Conservation (phyloP, 2,329 filamentous ascomycete species). For the Xylaria sp. region DNA sequence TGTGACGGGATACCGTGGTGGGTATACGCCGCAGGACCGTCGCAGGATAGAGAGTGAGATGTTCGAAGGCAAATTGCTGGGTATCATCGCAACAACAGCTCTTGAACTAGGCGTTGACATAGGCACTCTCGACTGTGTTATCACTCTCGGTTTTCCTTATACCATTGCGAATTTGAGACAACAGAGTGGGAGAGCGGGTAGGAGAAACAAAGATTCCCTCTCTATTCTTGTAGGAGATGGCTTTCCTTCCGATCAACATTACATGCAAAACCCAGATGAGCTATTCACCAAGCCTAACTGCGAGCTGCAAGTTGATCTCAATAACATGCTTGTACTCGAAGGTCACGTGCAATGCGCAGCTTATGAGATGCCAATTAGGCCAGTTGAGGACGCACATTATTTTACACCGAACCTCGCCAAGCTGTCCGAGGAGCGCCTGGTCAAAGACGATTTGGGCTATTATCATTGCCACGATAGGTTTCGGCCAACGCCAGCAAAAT, state of each 20-base stretch:
- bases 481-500: constrained; percentile 82
- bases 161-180: constrained; percentile 95
- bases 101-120: constrained; percentile 96
- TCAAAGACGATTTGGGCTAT: constrained; percentile 80
- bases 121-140: constrained; percentile 89
- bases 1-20: constrained; percentile 95
- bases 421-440: constrained; percentile 78
- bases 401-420: constrained; percentile 79
- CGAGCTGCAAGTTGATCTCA: constrained; percentile 89
- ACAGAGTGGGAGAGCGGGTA: constrained; percentile 91
- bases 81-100: constrained; percentile 93
- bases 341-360: constrained; percentile 96
- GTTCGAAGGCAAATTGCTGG: constrained; percentile 94
- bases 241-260: constrained; percentile 93
- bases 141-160: constrained; percentile 95
- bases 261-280: constrained; percentile 96
- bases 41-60: constrained; percentile 92
- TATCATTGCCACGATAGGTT: constrained; percentile 93
- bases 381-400: constrained; percentile 78
- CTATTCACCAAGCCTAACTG: constrained; percentile 93
- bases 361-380: constrained; percentile 91
- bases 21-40: constrained; percentile 92
- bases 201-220: constrained; percentile 91
- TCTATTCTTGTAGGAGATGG: constrained; percentile 90
- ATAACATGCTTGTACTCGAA: constrained; percentile 90